Base-by-base conservation (phyloP, 1,284 basidiomycete genomes). In the Naganishia cerealis region DNA sequence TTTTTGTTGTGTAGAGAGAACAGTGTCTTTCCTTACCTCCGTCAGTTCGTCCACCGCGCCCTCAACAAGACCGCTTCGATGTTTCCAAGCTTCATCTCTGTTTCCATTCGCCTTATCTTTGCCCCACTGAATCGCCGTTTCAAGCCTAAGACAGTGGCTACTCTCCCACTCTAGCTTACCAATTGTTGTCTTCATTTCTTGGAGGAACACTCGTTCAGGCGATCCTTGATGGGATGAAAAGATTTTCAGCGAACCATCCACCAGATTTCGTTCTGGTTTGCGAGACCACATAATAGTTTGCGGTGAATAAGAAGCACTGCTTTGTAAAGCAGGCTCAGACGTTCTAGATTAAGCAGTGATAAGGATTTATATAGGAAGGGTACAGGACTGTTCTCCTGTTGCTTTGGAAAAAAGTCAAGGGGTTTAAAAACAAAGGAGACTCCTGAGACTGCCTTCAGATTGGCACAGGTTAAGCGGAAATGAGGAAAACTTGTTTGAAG, bases 161-260 rank as follows among this genome's bases (percentile, higher is more conserved):
- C 40, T 46, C 36, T 59, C 57, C 57, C 57, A 59, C 33, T 59
- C 57, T 18, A 59, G 57, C 24, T 59, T 59, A 36, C 46, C 46
- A 26, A 59, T 59, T 3, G 33, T 46, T n/a, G 26, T 33, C 26
- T 59, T 59, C 57, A 59, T 59, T 26, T 42, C 24, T 10, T 42
- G 39, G 16, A 57, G 56, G 39, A 57, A 57, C 21, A 42, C n/a
- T 18, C 13, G 56, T 36, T 59, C 57, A 29, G 42, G 42, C 5
- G 57, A 46, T n/a, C 18, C n/a, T 50, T 24, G 18, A 10, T 50
- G 1, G 7, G 46, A n/a, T 9, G 46, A 50, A 24, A 50, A 21
- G n/a, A 50, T 50, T 3, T 50, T 50, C n/a, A 50, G 46, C 46
- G 46, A 50, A 24, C 46, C 46, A 50, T 50, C 46, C 24, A 50